Conservation (phyloP, 148 eudicot species). For the Vaccinium corymbosum region DNA sequence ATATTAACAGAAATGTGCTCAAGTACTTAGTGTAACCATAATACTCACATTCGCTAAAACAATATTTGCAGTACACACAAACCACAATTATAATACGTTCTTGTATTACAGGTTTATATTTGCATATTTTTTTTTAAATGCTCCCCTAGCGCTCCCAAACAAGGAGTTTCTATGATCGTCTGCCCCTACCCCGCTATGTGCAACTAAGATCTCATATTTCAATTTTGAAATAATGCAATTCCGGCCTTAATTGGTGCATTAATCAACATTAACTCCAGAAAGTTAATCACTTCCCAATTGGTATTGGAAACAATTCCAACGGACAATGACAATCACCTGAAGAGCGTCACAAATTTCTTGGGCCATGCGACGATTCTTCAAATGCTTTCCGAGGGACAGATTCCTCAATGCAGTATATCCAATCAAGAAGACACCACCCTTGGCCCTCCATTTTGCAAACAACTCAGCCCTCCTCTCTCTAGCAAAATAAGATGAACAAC, state of each 20-base stretch:
- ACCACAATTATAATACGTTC: not conserved
- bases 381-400: slow-evolving; percentile 66
- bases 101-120: not conserved
- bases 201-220: not conserved
- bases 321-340: slow-evolving; percentile 48
- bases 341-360: slow-evolving; percentile 57
- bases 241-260: not conserved
- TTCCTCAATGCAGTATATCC: slow-evolving; percentile 81
- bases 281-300: not conserved
- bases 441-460: slow-evolving; percentile 79
- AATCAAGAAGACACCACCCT: slow-evolving; percentile 88
- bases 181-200: not conserved
- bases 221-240: not conserved
- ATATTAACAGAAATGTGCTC: not conserved
- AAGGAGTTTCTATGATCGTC: not conserved
- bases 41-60: not conserved
- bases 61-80: not conserved
- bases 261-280: not conserved
- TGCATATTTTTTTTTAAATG: not conserved
- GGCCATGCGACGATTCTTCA: slow-evolving; percentile 61
- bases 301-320: not conserved
- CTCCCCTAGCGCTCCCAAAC: not conserved
- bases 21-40: not conserved
- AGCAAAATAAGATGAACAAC: slow-evolving; percentile 18
- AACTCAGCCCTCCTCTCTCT: slow-evolving; percentile 78